Evolutionary conservation across 2,329 filamentous ascomycete species (phyloP).

Genomic region (Xylariaceae sp.): DNA sequence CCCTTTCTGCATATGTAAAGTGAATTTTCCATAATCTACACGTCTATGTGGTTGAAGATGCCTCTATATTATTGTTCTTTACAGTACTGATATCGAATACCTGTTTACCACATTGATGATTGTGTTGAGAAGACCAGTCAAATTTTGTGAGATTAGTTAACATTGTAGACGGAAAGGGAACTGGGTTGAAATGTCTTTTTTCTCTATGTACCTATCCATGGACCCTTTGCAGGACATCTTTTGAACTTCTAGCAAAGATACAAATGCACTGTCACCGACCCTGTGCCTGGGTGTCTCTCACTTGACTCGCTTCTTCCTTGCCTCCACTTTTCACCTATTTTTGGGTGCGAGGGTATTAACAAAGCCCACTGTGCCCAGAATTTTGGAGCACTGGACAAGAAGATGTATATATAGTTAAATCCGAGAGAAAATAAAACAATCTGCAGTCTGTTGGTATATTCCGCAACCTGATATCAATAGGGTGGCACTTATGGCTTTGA

Average conservation of each 20-base stretch:
- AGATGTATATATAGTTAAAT: not conserved
- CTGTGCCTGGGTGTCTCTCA: not conserved
- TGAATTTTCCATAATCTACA: no score
- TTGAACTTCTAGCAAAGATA: not conserved
- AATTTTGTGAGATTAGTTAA: not conserved
- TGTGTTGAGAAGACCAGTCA: constrained; percentile 45
- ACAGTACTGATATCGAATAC: no score
- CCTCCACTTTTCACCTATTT: not conserved
- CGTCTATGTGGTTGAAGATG: no score
- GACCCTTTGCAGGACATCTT: not conserved
- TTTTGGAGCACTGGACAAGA: not conserved
- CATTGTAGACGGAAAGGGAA: not conserved
- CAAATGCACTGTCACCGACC: not conserved
- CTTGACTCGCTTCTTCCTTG: not conserved
- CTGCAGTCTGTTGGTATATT: constrained; percentile 19
- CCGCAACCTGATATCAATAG: constrained; percentile 25
- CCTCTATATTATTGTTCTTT: no score
- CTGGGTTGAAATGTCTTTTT: not conserved
- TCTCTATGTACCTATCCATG: constrained; percentile 1
- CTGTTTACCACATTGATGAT: no score
- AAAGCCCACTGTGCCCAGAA: not conserved
- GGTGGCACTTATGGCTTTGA: constrained; percentile 5
- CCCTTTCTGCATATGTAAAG: no score
- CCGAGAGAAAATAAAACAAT: constrained; percentile 7
- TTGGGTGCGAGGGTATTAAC: constrained; percentile 2